Base-by-base conservation (phyloP, 805 yeast species). In the Clavispora vitiphila region DNA sequence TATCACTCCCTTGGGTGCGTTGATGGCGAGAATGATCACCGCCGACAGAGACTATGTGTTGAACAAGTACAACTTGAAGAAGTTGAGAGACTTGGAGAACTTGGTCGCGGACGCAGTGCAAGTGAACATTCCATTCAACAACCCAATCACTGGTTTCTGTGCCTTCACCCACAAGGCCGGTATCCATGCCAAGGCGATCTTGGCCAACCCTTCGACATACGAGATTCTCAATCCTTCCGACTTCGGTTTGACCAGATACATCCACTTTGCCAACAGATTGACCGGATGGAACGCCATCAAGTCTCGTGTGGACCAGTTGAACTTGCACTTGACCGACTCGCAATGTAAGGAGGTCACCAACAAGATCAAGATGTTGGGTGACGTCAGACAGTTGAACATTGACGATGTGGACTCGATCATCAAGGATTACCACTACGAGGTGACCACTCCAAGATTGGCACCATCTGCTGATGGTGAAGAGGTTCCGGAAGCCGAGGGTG, bases 101-200 rank as follows among this genome's bases (percentile, higher is more conserved):
- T 62, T 77, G 62, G 78, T 77, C 39, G 81, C 81, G 21, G 81
- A 77, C 38, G 75, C 78, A 21, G 81, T 77, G 34, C 76, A 71
- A 54, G 80, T 77, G 40, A 77, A 76, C 51, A 69, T 77, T 49
- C 82, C 82, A 18, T 77, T 77, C 67, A 77, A 77, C 65, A 76
- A 77, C 61, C 82, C 82, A 46, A 76, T 77, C 55, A 77, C 82
- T 35, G 82, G 82, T 15, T 77, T 77, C 69, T 76, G 81, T 67
- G 81, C 82, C 34, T 77, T 77, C 61, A 77, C 82, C 34, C 82
- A 77, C 61, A 77, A 77, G 64, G 82, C 82, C 18, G 82, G 82
- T 60, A 76, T 77, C 48, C 82, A 77, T 48, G 81, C 82, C 43
- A 76, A 77, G 60, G 81, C 81, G 38, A 77, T 77, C 43, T 69